Base-by-base conservation (phyloP, 2,329 filamentous ascomycete species). In the Fusarium pseudonygamai region DNA sequence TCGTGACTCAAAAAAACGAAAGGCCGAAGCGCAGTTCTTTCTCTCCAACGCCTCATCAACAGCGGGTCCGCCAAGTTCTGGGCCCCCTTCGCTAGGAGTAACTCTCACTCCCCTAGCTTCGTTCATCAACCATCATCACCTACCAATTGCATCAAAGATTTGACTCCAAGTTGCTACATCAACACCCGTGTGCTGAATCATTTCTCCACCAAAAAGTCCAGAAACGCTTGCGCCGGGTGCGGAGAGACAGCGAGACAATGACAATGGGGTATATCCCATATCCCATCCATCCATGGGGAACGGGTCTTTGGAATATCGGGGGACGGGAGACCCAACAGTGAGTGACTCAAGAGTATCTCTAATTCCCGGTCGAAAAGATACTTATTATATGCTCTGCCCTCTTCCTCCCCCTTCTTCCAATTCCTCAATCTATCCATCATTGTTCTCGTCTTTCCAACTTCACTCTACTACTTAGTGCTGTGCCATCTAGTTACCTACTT, bases 321-420 rank as follows among this genome's bases (percentile, higher is more conserved):
- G 71, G 36, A 73, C 61, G 66, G 72, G 72, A 69, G 42, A 60
- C 58, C 65, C 64, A 63, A 37, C 16, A 37, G 36, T 37, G 55
- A 74, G 72, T 72, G 64, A 72, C 64, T 75, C 68, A 66, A 67
- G 37, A 52, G 40, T 32, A 46, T 53, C 30, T 63, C 57, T 39
- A 52, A 60, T 71, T 77, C 75, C 76, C 72, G 76, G 60, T 36
- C 67, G 53, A 43, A 46, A 36, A 64, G 52, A 67, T 77, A 77
- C 76, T 78, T 77, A 77, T 74, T 76, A 70, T 70, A 64, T 55
- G 60, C 63, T 64, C 71, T 64, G 37, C 64, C 72, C 75, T 37
- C 36, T 47, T 34, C 30, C 47, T 34, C 30, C 46, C 56, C 26
- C 36, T 58, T 24, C 34, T 64, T 26, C 37, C 28, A 42, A 60